These are phyloP conservation scores for Bidens hawaiensis DNA, from an alignment of 140 eudicot genomes.

Conservation along the genomic window DNA sequence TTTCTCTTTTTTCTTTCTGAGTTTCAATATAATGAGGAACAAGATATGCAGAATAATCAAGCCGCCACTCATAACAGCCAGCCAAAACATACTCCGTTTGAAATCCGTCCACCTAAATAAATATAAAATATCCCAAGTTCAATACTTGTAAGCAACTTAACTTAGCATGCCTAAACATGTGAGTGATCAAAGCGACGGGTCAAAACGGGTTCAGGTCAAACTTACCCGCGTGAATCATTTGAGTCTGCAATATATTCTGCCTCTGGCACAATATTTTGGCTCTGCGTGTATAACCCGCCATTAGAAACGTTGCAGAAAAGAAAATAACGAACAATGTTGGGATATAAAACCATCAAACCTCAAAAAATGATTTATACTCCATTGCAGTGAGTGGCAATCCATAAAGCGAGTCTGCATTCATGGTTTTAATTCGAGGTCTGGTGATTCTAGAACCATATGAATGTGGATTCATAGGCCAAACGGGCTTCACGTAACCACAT, in stretches of 20 bases:
- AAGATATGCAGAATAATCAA: slow-evolving; percentile 55
- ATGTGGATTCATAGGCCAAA: slow-evolving; percentile 42
- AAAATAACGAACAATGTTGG: neutral
- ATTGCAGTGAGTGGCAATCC: slow-evolving; percentile 79
- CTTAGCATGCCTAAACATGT: neutral
- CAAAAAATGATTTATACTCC: slow-evolving; percentile 74
- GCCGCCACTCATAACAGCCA: slow-evolving; percentile 65
- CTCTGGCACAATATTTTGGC: slow-evolving; percentile 54
- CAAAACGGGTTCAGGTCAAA: no score
- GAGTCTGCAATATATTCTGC: slow-evolving; percentile 63
- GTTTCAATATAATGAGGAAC: slow-evolving; percentile 48
- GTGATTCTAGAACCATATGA: slow-evolving; percentile 35
- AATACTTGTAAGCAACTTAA: neutral
- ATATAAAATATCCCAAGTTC: neutral
- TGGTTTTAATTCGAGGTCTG: slow-evolving; percentile 20
- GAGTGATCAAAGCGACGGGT: neutral
- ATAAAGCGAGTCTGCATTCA: slow-evolving; percentile 33
- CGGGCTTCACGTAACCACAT: slow-evolving; percentile 36
- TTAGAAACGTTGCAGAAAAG: slow-evolving; percentile 13
- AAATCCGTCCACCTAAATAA: slow-evolving; percentile 77
- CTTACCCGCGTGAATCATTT: slow-evolving; percentile 56
- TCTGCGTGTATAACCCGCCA: slow-evolving; percentile 37
- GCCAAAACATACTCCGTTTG: slow-evolving; percentile 82
- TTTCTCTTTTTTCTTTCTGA: slow-evolving; percentile 45
- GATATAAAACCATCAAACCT: slow-evolving; percentile 40